Percentiles rank a stretch among this genome's conserved stretches.
These are phyloP conservation scores for Cryphonectria radicalis DNA, from an alignment of 2,329 filamentous ascomycete species.

Conservation along the genomic window DNA sequence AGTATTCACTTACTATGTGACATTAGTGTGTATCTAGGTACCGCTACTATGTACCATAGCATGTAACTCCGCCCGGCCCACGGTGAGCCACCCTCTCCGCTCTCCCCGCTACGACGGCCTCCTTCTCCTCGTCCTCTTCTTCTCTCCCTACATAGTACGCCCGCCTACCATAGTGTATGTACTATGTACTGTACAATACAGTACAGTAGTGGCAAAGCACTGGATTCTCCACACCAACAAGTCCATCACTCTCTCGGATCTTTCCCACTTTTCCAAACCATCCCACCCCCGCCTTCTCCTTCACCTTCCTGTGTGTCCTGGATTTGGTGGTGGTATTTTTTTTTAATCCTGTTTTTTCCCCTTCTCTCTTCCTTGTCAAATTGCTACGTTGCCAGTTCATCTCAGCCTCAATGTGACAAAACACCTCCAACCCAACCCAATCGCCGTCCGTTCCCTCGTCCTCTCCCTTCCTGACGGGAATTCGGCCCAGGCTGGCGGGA, in stretches of 20 bases:
- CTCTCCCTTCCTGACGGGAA: not conserved
- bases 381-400: not conserved
- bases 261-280: not conserved
- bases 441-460: not conserved
- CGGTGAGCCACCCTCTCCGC: not conserved
- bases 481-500: conserved; percentile 4
- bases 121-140: not conserved
- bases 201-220: not conserved
- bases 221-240: conserved; percentile 2
- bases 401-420: conserved; percentile 6
- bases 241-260: not conserved
- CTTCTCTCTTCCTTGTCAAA: not conserved
- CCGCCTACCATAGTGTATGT: too few species aligned
- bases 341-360: not conserved
- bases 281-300: not conserved
- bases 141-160: not conserved
- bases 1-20: not conserved
- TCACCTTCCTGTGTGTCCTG: not conserved
- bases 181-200: not conserved
- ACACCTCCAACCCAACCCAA: not conserved
- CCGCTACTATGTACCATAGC: not conserved
- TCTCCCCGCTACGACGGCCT: not conserved
- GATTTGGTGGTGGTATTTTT: not conserved
- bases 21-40: too few species aligned
- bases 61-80: not conserved